phyloP scores from a whole-genome alignment of 106 monocot species.

The Dendrobium chrysotoxum region DNA sequence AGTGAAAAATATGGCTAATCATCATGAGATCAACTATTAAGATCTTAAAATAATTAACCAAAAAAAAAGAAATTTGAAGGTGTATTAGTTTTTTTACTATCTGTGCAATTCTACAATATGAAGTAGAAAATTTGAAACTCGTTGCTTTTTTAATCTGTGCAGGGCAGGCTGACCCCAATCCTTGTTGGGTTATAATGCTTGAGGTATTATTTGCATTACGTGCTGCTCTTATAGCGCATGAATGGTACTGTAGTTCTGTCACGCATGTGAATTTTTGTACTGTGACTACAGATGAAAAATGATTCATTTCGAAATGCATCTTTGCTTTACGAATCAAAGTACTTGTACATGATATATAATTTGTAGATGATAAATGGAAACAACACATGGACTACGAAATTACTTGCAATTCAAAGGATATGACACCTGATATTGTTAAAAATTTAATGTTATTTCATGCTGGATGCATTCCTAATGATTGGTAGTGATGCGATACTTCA shows the following conservation, averaged over 20 bases:
- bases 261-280: background rate
- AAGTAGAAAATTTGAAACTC: background rate
- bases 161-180: conserved; percentile 56
- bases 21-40: background rate
- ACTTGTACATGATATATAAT: background rate
- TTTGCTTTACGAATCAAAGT: background rate
- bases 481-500: too few species aligned
- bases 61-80: background rate
- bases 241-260: background rate
- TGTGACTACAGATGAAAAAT: background rate
- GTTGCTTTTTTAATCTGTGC: conserved; percentile 12
- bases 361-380: background rate
- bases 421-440: background rate
- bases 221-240: background rate
- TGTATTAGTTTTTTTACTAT: background rate
- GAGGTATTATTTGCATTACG: conserved; percentile 44
- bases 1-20: background rate
- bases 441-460: background rate
- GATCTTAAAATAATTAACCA: background rate
- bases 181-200: conserved; percentile 99
- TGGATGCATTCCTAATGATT: background rate
- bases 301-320: background rate
- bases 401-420: background rate
- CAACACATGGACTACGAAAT: background rate
- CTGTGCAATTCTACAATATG: background rate